Conservation (phyloP, 1,284 basidiomycete species). For the Irpex sp. region DNA sequence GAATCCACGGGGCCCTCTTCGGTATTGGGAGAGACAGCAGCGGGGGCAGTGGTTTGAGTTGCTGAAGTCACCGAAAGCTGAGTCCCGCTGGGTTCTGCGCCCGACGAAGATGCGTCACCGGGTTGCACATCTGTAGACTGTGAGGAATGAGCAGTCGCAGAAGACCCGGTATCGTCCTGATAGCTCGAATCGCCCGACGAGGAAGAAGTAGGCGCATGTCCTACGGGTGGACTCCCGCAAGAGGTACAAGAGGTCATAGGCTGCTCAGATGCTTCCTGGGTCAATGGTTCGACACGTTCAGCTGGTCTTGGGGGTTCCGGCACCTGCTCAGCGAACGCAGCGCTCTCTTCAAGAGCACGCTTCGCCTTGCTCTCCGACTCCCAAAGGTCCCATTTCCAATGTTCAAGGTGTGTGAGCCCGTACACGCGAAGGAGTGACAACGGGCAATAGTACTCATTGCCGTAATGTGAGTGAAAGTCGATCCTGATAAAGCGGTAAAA, state of each 20-base stretch:
- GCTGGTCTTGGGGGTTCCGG: conserved; percentile 18
- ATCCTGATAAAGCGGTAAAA: conserved; percentile 94
- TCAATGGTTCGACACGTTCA: background rate
- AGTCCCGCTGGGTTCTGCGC: background rate
- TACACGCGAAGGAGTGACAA: conserved; percentile 91
- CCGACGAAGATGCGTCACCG: background rate
- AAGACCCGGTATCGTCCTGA: background rate
- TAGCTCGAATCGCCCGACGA: background rate
- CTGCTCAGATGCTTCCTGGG: background rate
- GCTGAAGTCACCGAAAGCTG: background rate
- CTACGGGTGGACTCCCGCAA: background rate
- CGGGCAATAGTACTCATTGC: conserved; percentile 95
- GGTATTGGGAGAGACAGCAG: background rate
- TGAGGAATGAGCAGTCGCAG: background rate
- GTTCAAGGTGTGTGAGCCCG: conserved; percentile 94
- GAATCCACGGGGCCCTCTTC: background rate
- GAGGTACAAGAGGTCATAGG: background rate
- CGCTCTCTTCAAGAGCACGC: conserved; percentile 20
- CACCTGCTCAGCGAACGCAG: conserved; percentile 18
- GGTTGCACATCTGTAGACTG: background rate
- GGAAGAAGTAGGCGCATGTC: background rate
- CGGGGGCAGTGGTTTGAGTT: background rate
- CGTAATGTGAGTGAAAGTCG: conserved; percentile 92
- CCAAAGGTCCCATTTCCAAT: conserved; percentile 89
- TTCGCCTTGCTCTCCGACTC: conserved; percentile 54